Conservation (phyloP, 768 basidiomycete species). For the Kwoniella bestiolae region DNA sequence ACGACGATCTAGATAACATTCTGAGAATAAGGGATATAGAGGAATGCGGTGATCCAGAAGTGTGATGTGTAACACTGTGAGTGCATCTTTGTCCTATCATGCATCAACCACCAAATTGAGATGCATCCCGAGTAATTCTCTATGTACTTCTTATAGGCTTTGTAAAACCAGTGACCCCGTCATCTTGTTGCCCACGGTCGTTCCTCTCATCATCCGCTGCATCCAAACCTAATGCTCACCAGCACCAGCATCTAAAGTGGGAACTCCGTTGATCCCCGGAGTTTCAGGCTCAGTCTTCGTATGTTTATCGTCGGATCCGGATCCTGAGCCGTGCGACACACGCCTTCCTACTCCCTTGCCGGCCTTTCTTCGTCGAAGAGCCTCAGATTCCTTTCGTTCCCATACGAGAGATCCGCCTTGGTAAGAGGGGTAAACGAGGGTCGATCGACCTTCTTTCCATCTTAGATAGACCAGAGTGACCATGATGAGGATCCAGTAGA, state of each 20-base stretch:
- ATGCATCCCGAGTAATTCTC: no score
- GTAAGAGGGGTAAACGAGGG: constrained; percentile 29
- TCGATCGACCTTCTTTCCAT: constrained; percentile 59
- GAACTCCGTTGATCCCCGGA: constrained; percentile 1
- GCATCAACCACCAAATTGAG: no score
- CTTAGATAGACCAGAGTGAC: constrained; percentile 64
- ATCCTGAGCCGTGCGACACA: constrained; percentile 1
- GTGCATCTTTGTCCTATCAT: no score
- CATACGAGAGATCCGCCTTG: not conserved
- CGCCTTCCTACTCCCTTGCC: not conserved
- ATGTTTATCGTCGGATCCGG: constrained; percentile 6
- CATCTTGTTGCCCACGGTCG: no score
- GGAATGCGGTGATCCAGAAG: no score
- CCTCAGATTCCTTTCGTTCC: constrained; percentile 11
- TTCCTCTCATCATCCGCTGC: no score
- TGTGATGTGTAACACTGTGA: no score
- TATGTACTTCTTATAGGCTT: no score
- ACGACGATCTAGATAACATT: no score
- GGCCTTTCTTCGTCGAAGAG: constrained; percentile 5
- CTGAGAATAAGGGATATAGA: no score
- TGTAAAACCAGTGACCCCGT: no score
- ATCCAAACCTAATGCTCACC: not conserved
- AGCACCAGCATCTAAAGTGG: not conserved
- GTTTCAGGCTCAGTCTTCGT: constrained; percentile 1
- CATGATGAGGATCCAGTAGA: constrained; percentile 89